Percentiles rank a stretch among this genome's conserved stretches.
Evolutionary conservation across 164 flowering plant species (phyloP).

Genomic region (Nymphaea colorata): DNA sequence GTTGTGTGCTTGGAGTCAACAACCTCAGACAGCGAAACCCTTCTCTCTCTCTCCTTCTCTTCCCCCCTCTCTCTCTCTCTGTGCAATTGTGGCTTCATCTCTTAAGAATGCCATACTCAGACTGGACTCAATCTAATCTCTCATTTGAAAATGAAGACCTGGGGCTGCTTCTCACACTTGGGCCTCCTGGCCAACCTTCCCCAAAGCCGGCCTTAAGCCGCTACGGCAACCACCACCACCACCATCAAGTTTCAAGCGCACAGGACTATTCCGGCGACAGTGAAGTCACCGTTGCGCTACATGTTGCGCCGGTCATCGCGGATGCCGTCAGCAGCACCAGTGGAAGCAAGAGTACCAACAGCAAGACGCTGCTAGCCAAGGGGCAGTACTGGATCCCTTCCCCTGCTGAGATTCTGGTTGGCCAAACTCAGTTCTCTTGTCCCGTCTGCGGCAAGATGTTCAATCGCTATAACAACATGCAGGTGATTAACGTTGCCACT

Average conservation of each 20-base stretch:
- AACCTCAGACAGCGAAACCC: too few relatives aligned
- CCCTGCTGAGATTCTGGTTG: conserved; percentile 48
- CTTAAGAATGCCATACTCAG: background rate
- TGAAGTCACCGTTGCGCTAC: conserved; percentile 36
- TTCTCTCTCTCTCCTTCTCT: too few relatives aligned
- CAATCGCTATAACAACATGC: conserved; percentile 77
- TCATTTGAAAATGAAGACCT: background rate
- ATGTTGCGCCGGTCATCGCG: conserved; percentile 27
- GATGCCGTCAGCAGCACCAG: conserved; percentile 11
- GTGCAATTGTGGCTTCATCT: background rate
- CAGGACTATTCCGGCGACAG: conserved; percentile 5
- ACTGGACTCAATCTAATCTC: background rate
- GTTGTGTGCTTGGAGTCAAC: too few relatives aligned
- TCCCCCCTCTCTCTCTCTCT: background rate
- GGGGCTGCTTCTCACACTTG: background rate
- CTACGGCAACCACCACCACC: background rate
- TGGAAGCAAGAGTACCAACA: background rate
- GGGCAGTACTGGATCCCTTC: conserved; percentile 65
- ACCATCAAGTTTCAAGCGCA: background rate
- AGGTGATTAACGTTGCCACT: conserved; percentile 22
- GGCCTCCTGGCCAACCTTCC: background rate
- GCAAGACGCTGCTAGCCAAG: conserved; percentile 4
- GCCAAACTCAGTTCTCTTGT: conserved; percentile 61
- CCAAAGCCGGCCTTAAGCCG: background rate
- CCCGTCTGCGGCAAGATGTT: conserved; percentile 63